These are phyloP conservation scores for Polytrichum formosum DNA, from an alignment of 225 moss, liverwort and hornwort species.

Conservation along the genomic window DNA sequence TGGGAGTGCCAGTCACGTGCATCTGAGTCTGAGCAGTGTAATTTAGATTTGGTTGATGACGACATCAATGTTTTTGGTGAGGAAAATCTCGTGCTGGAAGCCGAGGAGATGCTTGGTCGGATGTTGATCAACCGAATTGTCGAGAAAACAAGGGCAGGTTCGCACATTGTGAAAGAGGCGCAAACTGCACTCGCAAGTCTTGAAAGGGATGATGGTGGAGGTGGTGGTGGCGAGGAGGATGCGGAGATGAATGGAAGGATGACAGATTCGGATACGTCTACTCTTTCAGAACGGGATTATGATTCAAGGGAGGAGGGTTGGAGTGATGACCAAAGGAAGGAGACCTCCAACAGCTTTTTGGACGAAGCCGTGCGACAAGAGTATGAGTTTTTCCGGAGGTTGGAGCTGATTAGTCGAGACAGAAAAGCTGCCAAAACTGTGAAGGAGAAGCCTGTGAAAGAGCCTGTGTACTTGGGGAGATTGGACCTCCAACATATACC, in stretches of 20 bases:
- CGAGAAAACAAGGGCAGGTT: conserved; percentile 52
- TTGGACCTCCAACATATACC: conserved; percentile 16
- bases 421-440: conserved; percentile 19
- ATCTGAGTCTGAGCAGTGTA: conserved; percentile 34
- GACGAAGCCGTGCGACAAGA: conserved; percentile 43
- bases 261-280: conserved; percentile 22
- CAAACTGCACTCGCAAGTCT: conserved; percentile 46
- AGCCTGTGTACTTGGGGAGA: conserved; percentile 13
- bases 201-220: conserved; percentile 32
- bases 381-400: conserved; percentile 41
- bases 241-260: conserved; percentile 19
- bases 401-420: conserved; percentile 39
- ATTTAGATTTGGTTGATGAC: conserved; percentile 21
- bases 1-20: conserved; percentile 60
- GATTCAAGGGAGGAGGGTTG: conserved; percentile 9
- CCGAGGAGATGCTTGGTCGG: conserved; percentile 51
- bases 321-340: conserved; percentile 18
- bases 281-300: conserved; percentile 19
- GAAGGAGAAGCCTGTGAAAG: conserved; percentile 23
- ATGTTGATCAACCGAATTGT: conserved; percentile 59
- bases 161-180: conserved; percentile 46
- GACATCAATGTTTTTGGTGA: conserved; percentile 42
- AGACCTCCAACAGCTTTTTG: conserved; percentile 10
- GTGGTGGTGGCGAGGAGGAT: conserved; percentile 13
- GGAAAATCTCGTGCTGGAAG: conserved; percentile 46